Evolutionary conservation across 225 moss, liverwort and hornwort species (phyloP).

Genomic region (Polytrichum commune): DNA sequence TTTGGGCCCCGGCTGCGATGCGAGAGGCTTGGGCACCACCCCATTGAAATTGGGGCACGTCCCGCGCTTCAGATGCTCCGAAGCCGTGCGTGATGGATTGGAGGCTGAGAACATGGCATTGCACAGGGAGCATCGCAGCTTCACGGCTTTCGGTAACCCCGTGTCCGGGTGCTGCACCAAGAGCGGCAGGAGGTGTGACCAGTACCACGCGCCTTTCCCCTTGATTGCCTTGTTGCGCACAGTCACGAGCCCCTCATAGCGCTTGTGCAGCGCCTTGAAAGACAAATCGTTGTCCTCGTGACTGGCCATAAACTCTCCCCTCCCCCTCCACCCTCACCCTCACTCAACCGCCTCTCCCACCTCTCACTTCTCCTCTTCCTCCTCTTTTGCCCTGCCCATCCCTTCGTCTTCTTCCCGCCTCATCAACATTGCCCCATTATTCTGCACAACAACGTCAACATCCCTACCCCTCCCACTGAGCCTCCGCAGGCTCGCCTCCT

Average conservation of each 20-base stretch:
- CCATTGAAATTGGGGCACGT: conserved; percentile 95
- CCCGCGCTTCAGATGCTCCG: conserved; percentile 87
- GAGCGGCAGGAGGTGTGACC: conserved; percentile 83
- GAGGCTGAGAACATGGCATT: conserved; percentile 97
- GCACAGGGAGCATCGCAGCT: conserved; percentile 89
- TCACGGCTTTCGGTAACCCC: conserved; percentile 78
- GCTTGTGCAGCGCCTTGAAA: conserved; percentile 73
- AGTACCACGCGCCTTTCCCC: conserved; percentile 96
- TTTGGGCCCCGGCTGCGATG: conserved; percentile 53
- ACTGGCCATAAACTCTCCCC: conserved; percentile 32
- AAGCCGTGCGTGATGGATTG: conserved; percentile 92
- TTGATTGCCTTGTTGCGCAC: conserved; percentile 94
- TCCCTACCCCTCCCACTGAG: too few relatives aligned
- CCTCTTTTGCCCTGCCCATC: too few relatives aligned
- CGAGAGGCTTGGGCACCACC: conserved; percentile 59
- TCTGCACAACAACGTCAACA: too few relatives aligned
- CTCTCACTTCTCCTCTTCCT: too few relatives aligned
- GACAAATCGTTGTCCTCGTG: conserved; percentile 45
- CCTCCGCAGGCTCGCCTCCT: too few relatives aligned
- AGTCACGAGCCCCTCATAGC: conserved; percentile 77
- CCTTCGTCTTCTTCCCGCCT: too few relatives aligned
- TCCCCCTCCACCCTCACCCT: not conserved
- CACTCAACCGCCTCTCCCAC: not conserved
- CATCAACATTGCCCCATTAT: too few relatives aligned
- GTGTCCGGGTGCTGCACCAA: conserved; percentile 77